Base-by-base conservation (phyloP, 805 yeast species). In the Wickerhamomyces pijperi region DNA sequence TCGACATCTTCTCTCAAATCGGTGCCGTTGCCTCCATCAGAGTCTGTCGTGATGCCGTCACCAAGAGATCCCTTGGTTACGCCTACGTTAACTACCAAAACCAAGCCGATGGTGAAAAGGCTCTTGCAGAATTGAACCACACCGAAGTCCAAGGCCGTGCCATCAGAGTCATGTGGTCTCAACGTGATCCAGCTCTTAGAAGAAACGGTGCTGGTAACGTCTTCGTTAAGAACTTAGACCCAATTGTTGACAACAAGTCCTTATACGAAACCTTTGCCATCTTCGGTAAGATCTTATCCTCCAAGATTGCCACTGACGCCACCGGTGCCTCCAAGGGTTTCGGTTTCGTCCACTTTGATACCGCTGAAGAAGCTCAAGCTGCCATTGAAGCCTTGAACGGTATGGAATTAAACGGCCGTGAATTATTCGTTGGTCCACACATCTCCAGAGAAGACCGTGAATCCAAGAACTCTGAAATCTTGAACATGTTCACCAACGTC, bases 161-260 rank as follows among this genome's bases (percentile, higher is more conserved):
- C 57, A 87, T 97, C 71, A 86, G 98, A 68, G 90, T 92, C 72
- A 92, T 92, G 97, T 87, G 97, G 97, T 87, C 97, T 52, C 97
- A 92, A 74, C 86, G 97, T 70, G 97, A 92, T 64, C 97, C 98
- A 49, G 75, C 95, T 46, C 65, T 79, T 57, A 84, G 98, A 76
- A 85, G 81, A 74, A 80, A 80, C 60, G 97, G 97, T 64, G 82
- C 85, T 48, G 97, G 96, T 59, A 92, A 92, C 76, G 80, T 92
- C 51, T 92, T 82, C 78, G 90, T 92, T 72, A 92, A 92, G 80
- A 92, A 92, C 78, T 78, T 92, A 68, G 96, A 90, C 67, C 94
- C 95, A 45, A 95, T 85, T 58, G 92, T 92, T 58, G 98, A 92
- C 72, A 90, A 92, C 86, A 90, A 90, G 77, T 94, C 96, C 55